phyloP scores from a whole-genome alignment of 305 asterid species.

The Fraxinus dipetala region DNA sequence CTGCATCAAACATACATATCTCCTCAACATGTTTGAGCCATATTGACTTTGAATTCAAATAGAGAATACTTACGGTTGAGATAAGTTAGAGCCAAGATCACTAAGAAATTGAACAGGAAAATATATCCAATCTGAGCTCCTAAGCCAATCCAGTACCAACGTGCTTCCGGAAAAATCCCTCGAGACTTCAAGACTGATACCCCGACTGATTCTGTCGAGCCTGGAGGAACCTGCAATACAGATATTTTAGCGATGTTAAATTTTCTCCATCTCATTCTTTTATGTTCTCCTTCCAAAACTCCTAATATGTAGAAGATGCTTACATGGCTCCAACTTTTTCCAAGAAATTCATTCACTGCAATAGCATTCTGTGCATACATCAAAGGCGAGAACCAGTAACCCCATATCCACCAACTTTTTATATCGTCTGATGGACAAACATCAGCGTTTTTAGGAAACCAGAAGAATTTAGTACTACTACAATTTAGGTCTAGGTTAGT shows the following conservation, averaged over 20 bases:
- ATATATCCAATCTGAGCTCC: slow-evolving; percentile 68
- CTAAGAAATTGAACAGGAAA: slow-evolving; percentile 61
- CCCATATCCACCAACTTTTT: slow-evolving; percentile 76
- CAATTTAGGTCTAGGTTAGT: slow-evolving; percentile 5
- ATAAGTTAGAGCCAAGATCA: slow-evolving; percentile 62
- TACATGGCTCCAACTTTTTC: slow-evolving; percentile 92
- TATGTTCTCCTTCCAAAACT: slow-evolving; percentile 2
- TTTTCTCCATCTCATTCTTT: not conserved
- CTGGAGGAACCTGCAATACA: slow-evolving; percentile 53
- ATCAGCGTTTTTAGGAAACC: slow-evolving; percentile 7
- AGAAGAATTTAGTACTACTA: not conserved
- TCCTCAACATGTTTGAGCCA: not conserved
- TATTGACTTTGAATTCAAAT: not conserved
- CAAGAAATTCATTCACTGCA: slow-evolving; percentile 80
- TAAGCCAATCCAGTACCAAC: slow-evolving; percentile 93
- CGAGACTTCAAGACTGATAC: slow-evolving; percentile 53
- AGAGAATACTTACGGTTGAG: slow-evolving; percentile 66
- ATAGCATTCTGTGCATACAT: slow-evolving; percentile 65
- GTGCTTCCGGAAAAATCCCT: slow-evolving; percentile 63
- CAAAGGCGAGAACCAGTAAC: slow-evolving; percentile 60
- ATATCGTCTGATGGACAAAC: slow-evolving; percentile 44
- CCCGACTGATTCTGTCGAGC: slow-evolving; percentile 67
- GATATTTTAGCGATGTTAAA: slow-evolving; percentile 1
- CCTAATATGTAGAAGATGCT: slow-evolving; percentile 22
- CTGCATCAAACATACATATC: slow-evolving; percentile 42